Conservation (phyloP, 495 filamentous ascomycete species). For the Lasiosphaeria ovina region DNA sequence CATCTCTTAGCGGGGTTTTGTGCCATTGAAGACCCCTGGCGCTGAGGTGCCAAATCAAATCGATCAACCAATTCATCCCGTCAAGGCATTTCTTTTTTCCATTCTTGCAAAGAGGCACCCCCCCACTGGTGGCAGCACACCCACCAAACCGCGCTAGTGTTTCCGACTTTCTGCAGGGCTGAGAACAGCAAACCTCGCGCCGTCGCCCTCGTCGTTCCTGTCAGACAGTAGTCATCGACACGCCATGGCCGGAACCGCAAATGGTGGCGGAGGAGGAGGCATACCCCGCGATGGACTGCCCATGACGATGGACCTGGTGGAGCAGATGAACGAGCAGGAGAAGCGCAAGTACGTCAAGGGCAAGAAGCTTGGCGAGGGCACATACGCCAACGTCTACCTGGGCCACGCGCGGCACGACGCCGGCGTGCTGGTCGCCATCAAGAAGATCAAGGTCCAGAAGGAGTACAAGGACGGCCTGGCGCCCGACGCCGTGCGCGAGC, state of each 20-base stretch:
- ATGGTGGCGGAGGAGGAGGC: conserved; percentile 13
- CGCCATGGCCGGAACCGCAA: conserved; percentile 25
- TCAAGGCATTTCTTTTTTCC: too few relatives aligned
- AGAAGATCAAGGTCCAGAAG: conserved; percentile 93
- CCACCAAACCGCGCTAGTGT: too few relatives aligned
- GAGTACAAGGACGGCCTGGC: conserved; percentile 81
- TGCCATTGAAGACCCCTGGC: too few relatives aligned
- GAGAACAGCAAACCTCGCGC: too few relatives aligned
- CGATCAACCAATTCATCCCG: too few relatives aligned
- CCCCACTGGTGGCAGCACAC: too few relatives aligned
- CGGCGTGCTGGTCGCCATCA: conserved; percentile 78
- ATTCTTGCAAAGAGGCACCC: too few relatives aligned
- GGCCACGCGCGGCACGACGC: conserved; percentile 72
- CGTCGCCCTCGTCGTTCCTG: too few relatives aligned
- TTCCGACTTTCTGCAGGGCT: too few relatives aligned
- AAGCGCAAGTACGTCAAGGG: conserved; percentile 89
- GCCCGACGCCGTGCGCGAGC: conserved; percentile 91
- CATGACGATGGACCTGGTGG: conserved; percentile 60
- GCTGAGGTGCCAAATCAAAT: too few relatives aligned
- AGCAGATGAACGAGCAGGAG: conserved; percentile 85
- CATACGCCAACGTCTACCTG: conserved; percentile 92
- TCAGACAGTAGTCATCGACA: not conserved
- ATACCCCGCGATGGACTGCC: conserved; percentile 14
- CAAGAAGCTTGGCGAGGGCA: conserved; percentile 91
- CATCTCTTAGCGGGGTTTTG: too few relatives aligned